Percentiles rank a stretch among this genome's conserved stretches.
phyloP scores from a whole-genome alignment of 176 grass and related monocot species.

The Oryza nivara region DNA sequence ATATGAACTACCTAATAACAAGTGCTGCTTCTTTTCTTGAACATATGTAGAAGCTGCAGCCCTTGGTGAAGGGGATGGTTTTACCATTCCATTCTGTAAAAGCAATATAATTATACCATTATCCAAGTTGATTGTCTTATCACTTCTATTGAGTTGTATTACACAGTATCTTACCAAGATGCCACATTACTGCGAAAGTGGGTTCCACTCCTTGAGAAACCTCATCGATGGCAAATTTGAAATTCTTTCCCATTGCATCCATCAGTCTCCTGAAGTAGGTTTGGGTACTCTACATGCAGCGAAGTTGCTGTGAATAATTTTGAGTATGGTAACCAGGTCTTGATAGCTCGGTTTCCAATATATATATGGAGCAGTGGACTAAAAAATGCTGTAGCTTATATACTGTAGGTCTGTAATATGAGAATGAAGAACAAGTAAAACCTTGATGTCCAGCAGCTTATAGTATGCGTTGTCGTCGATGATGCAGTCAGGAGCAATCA shows the following conservation, averaged over 20 bases:
- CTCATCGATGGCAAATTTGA: conserved; percentile 62
- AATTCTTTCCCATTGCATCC: conserved; percentile 68
- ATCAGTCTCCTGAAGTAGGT: conserved; percentile 62
- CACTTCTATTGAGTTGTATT: conserved; percentile 26
- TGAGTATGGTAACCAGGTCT: not conserved
- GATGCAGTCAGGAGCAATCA: conserved; percentile 60
- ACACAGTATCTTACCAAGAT: conserved; percentile 66
- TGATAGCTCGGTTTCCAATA: conserved; percentile 20
- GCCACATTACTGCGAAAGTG: conserved; percentile 67
- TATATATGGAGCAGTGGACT: not conserved
- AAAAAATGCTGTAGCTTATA: conserved; percentile 24
- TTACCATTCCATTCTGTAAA: conserved; percentile 82
- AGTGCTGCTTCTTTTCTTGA: conserved; percentile 45
- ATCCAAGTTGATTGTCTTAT: not conserved
- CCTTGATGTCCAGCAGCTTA: conserved; percentile 67
- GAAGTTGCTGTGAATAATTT: not conserved
- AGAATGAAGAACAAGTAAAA: conserved; percentile 39
- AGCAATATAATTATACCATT: conserved; percentile 29
- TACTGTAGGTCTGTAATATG: no score
- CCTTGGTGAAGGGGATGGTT: conserved; percentile 73
- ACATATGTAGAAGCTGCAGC: conserved; percentile 74
- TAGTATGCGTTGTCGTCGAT: conserved; percentile 65
- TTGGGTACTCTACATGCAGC: conserved; percentile 50
- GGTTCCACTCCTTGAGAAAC: conserved; percentile 57
- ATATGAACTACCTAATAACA: conserved; percentile 71